Percentiles rank a stretch among this genome's conserved stretches.
These are phyloP conservation scores for Angophora floribunda DNA, from an alignment of 345 rosid genomes.

Conservation along the genomic window DNA sequence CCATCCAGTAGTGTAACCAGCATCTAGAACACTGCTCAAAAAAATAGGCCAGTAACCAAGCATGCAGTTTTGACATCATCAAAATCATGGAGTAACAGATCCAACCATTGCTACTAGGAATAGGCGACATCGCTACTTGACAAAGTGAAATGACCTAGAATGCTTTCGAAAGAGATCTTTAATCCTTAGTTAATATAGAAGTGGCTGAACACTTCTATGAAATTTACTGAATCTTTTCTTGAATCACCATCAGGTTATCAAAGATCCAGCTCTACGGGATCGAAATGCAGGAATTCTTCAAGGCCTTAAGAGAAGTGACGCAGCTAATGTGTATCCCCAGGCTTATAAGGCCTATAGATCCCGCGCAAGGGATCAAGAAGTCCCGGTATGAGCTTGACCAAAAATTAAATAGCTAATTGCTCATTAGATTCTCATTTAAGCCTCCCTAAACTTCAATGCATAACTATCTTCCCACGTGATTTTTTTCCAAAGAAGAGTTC, in stretches of 20 bases:
- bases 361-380: not conserved
- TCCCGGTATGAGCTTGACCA: not conserved
- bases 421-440: not conserved
- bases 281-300: constrained; percentile 3
- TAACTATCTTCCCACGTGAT: not conserved
- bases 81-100: not conserved
- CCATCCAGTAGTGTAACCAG: not conserved
- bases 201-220: not conserved
- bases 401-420: not conserved
- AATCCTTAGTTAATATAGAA: not conserved
- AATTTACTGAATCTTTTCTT: not conserved
- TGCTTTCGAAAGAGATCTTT: not conserved
- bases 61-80: not conserved
- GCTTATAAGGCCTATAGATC: not conserved
- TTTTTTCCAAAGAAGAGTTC: not conserved
- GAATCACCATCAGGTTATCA: not conserved
- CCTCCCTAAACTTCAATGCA: not conserved
- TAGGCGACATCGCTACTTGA: not conserved
- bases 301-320: not conserved
- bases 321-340: not conserved
- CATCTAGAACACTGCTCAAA: not conserved
- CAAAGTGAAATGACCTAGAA: not conserved
- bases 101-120: not conserved
- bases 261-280: constrained; percentile 7
- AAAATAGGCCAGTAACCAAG: not conserved